A percentile compares a stretch with the other conserved stretches of the same genome.
Evolutionary conservation across 805 yeast species (phyloP).

Genomic region (Metschnikowia noctiluminum): DNA sequence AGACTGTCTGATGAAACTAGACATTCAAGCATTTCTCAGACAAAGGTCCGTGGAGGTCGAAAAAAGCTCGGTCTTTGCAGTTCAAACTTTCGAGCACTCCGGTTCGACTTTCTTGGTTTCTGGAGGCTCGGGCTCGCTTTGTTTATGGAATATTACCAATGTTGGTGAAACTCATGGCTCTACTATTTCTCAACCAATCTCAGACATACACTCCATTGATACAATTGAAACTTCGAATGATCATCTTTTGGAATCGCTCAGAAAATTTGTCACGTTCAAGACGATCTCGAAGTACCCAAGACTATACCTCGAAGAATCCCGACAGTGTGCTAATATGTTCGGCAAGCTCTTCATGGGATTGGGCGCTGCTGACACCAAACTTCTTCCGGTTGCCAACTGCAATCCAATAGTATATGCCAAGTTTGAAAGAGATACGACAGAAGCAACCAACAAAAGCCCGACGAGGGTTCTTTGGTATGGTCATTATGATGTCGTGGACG

Average conservation of each 20-base stretch:
- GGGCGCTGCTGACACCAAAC: conserved; percentile 66
- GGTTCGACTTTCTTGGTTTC: conserved; percentile 50
- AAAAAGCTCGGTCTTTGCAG: conserved; percentile 47
- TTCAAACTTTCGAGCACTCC: conserved; percentile 42
- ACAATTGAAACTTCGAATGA: conserved; percentile 45
- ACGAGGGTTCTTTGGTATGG: conserved; percentile 80
- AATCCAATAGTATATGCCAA: conserved; percentile 83
- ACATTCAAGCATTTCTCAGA: conserved; percentile 7
- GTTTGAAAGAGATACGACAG: conserved; percentile 42
- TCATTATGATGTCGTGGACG: conserved; percentile 92
- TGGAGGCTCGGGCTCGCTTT: conserved; percentile 71
- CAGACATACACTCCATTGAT: not conserved
- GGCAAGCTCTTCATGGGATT: conserved; percentile 56
- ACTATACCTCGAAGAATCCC: conserved; percentile 68
- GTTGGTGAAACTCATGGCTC: conserved; percentile 15
- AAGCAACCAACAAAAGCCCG: conserved; percentile 7
- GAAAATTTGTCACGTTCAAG: conserved; percentile 59
- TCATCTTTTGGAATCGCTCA: conserved; percentile 58
- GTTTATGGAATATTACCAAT: conserved; percentile 61
- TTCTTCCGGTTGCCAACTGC: conserved; percentile 71
- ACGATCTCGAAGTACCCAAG: conserved; percentile 77
- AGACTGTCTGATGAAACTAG: conserved; percentile 9
- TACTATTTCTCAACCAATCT: conserved; percentile 5
- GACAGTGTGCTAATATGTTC: conserved; percentile 81
- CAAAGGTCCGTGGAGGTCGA: conserved; percentile 12